A percentile compares a stretch with the other conserved stretches of the same genome.
phyloP scores from a whole-genome alignment of 441 rosid genomes.

The Arabidopsis hybrid region DNA sequence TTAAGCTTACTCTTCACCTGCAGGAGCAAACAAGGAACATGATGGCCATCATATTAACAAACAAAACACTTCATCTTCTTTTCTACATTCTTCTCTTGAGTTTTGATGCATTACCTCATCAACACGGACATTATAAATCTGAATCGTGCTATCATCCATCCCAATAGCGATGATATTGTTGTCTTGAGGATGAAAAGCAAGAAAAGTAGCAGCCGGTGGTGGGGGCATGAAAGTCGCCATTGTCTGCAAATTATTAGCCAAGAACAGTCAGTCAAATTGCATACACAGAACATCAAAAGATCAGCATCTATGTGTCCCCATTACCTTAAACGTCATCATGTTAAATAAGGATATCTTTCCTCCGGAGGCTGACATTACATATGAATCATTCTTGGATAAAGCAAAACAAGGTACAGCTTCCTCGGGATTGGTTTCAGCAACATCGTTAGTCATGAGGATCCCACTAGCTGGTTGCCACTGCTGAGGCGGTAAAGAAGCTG shows the following conservation, averaged over 20 bases:
- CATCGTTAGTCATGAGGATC: slow-evolving; percentile 78
- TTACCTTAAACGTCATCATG: slow-evolving; percentile 94
- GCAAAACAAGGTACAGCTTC: slow-evolving; percentile 90
- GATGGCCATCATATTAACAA: slow-evolving; percentile 26
- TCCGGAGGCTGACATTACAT: slow-evolving; percentile 92
- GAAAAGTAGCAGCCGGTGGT: slow-evolving; percentile 88
- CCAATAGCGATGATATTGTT: slow-evolving; percentile 87
- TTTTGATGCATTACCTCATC: slow-evolving; percentile 65
- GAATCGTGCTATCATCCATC: slow-evolving; percentile 86
- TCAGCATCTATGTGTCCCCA: slow-evolving; percentile 19
- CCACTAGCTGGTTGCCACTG: slow-evolving; percentile 90
- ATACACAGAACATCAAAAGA: slow-evolving; percentile 11
- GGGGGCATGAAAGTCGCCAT: slow-evolving; percentile 92
- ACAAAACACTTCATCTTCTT: slow-evolving; percentile 26
- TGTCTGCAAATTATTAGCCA: slow-evolving; percentile 55
- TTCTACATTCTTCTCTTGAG: slow-evolving; percentile 3
- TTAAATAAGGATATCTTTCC: slow-evolving; percentile 89
- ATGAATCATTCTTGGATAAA: slow-evolving; percentile 87
- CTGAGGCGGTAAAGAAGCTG: slow-evolving; percentile 72
- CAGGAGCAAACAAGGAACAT: slow-evolving; percentile 21
- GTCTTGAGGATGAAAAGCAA: slow-evolving; percentile 92
- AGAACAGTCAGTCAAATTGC: slow-evolving; percentile 13
- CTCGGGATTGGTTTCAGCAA: slow-evolving; percentile 68
- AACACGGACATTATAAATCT: slow-evolving; percentile 85
- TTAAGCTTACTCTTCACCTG: slow-evolving; percentile 97